phyloP scores from a whole-genome alignment of 225 moss, liverwort and hornwort species.

The Pseudoscleropodium purum region DNA sequence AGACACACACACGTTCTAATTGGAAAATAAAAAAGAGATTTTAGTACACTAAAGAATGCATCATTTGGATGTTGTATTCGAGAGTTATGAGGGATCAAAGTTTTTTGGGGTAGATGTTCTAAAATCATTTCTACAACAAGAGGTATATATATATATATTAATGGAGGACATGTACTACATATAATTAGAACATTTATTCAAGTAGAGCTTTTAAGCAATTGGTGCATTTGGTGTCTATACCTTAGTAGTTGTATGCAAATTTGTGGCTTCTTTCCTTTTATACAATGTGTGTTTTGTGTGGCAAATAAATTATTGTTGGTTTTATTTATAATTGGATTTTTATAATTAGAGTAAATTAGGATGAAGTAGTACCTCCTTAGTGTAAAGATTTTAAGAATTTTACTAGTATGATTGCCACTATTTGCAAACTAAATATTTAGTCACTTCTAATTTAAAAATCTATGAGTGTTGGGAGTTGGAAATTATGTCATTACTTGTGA shows the following conservation, averaged over 20 bases:
- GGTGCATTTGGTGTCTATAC: too few species aligned
- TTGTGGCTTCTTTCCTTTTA: background rate
- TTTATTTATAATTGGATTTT: background rate
- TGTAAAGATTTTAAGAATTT: too few species aligned
- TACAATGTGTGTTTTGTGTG: background rate
- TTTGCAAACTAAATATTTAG: background rate
- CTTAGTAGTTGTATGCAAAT: background rate
- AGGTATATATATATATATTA: too few species aligned
- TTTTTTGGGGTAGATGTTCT: too few species aligned
- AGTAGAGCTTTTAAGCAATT: background rate
- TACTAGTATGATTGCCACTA: too few species aligned
- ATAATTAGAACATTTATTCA: background rate
- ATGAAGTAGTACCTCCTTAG: background rate
- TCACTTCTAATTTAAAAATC: background rate
- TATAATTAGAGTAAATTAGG: background rate
- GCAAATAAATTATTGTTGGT: background rate
- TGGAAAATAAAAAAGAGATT: background rate
- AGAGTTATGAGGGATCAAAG: too few species aligned
- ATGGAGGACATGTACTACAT: too few species aligned
- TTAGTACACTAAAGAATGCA: background rate
- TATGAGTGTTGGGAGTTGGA: background rate
- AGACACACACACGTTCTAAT: background rate
- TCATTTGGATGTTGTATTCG: background rate
- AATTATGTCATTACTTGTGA: accelerated
- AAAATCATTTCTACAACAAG: too few species aligned